These are phyloP conservation scores for Phaeomoniella chlamydospora DNA, from an alignment of 2,329 filamentous ascomycete genomes.

Conservation along the genomic window DNA sequence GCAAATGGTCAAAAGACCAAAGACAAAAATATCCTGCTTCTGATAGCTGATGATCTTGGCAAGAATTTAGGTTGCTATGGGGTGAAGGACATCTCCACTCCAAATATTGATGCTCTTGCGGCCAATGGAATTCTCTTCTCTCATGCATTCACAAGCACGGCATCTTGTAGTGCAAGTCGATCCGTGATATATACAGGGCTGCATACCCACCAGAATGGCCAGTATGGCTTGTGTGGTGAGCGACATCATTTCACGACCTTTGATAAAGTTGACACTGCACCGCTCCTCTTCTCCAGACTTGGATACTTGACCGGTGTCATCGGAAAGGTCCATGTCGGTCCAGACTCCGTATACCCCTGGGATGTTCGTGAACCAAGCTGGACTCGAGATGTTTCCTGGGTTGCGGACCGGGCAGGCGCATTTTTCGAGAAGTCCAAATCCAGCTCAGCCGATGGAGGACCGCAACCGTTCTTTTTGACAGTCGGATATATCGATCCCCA, in stretches of 20 bases:
- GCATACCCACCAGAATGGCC: constrained; percentile 31
- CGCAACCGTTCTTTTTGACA: constrained; percentile 29
- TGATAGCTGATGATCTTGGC: constrained; percentile 30
- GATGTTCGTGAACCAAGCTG: constrained; percentile 23
- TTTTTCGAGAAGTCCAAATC: constrained; percentile 27
- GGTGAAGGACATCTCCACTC: constrained; percentile 16
- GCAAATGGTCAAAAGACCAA: too few relatives aligned
- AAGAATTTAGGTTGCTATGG: constrained; percentile 23
- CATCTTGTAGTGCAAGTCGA: constrained; percentile 33
- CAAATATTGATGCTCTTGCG: constrained; percentile 27
- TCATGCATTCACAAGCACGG: constrained; percentile 29
- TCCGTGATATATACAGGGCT: constrained; percentile 34
- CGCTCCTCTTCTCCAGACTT: constrained; percentile 20
- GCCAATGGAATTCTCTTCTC: constrained; percentile 20
- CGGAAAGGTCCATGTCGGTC: constrained; percentile 35
- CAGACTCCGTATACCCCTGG: constrained; percentile 26
- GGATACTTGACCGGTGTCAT: constrained; percentile 33
- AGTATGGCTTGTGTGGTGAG: constrained; percentile 27
- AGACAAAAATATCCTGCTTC: constrained; percentile 20
- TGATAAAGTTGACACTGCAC: constrained; percentile 27
- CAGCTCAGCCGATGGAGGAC: constrained; percentile 11
- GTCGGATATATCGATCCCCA: constrained; percentile 34
- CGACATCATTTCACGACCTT: constrained; percentile 29
- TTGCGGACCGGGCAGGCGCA: constrained; percentile 20
- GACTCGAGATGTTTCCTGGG: constrained; percentile 27